Conservation (phyloP, 1,284 basidiomycete genomes). For the Xerocomus minutiporus region DNA sequence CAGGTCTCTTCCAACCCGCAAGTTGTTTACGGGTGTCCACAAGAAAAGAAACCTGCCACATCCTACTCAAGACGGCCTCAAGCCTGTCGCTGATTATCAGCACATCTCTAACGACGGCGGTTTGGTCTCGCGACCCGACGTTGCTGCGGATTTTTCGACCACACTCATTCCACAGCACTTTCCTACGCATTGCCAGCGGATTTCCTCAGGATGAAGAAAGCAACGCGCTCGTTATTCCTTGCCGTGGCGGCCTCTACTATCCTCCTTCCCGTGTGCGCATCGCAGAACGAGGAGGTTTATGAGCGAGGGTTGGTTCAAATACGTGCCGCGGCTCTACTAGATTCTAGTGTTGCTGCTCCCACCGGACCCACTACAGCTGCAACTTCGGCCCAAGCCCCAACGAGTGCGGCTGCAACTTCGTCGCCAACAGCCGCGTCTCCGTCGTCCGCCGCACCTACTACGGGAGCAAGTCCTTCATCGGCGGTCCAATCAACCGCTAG, state of each 20-base stretch:
- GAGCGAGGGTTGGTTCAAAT: slow-evolving; percentile 16
- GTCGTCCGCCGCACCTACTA: slow-evolving; percentile 8
- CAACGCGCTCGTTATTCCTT: slow-evolving; percentile 28
- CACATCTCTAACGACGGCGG: slow-evolving; percentile 7
- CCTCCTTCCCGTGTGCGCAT: slow-evolving; percentile 28
- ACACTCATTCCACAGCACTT: slow-evolving; percentile 17
- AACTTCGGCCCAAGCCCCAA: slow-evolving; percentile 7
- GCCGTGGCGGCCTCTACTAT: slow-evolving; percentile 27
- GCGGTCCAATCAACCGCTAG: neutral
- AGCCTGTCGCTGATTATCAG: slow-evolving; percentile 4
- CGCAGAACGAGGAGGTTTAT: slow-evolving; percentile 21
- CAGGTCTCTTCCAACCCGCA: slow-evolving; percentile 5
- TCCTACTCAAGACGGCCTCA: slow-evolving; percentile 4
- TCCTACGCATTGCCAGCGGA: slow-evolving; percentile 5
- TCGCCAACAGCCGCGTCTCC: slow-evolving; percentile 8
- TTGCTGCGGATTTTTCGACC: slow-evolving; percentile 25
- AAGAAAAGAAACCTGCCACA: neutral
- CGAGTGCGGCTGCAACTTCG: slow-evolving; percentile 2
- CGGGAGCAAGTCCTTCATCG: slow-evolving; percentile 9
- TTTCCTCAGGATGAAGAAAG: slow-evolving; percentile 25
- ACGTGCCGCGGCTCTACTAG: slow-evolving; percentile 10
- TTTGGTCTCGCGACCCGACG: slow-evolving; percentile 16
- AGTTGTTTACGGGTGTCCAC: neutral
- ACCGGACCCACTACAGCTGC: neutral
- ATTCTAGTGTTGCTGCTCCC: neutral